Base-by-base conservation (phyloP, 257 asterid genomes). In the Solanum boliviense region DNA sequence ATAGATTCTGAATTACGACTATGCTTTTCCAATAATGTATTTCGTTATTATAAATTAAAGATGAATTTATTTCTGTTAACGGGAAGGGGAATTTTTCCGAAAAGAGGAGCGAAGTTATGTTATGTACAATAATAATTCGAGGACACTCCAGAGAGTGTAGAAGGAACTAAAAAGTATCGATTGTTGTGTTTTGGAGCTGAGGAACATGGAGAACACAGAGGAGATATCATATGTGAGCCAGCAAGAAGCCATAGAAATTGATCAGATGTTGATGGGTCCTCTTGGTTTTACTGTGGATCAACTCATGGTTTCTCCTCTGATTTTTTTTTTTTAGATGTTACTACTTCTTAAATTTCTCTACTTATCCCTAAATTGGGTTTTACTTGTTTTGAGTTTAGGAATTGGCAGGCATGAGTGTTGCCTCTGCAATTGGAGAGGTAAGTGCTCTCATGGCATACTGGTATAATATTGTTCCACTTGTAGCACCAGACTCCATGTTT, bases 221-320 rank as follows among this genome's bases (percentile, higher is more conserved):
- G 86, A 92, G 60, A 36, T 94, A 44, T 93, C 98, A 58, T 95
- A 93, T 90, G 88, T 95, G 70, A 94, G 91, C 88, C 98, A 92
- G 91, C 91, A 91, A 27, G 93, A 95, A 87, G 98, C 98, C 86
- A 92, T 92, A 84, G 96, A 94, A 88, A 89, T 95, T 44, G 96
- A 94, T 89, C 93, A 94, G 39, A 91, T 93, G 87, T 92, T 94
- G 79, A 94, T 94, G 98, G 98, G 98, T 6, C 95, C 95, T 29
- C 91, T 94, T 67, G 96, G 98, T 6, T 95, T 94, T 89, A 93
- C 93, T 90, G 91, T 91, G 56, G 96, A 94, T 93, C 98, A 95
- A 91, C 88, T 95, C 84, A 95, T 95, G 98, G 98, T 93, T 35
- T 36, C 86, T 75, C 58, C 76, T 84, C 78, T 58, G 11, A n/a